These are phyloP conservation scores for Kodamaea fukazawae DNA, from an alignment of 805 yeast species.

Conservation along the genomic window DNA sequence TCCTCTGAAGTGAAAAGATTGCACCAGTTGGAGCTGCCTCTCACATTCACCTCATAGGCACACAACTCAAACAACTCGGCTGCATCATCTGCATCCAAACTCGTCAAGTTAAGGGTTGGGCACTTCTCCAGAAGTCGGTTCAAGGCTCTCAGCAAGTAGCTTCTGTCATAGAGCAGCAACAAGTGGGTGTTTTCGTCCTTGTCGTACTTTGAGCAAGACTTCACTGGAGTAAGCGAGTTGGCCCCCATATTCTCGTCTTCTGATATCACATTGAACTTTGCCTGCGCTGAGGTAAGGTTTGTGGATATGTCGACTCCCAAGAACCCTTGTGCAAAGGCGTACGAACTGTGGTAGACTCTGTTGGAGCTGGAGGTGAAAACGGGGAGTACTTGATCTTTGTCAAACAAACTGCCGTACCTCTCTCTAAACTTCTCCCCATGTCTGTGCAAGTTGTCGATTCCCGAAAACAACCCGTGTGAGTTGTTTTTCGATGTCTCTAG, in stretches of 20 bases:
- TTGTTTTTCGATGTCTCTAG: constrained; percentile 50
- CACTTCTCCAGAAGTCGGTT: constrained; percentile 49
- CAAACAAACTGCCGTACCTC: constrained; percentile 48
- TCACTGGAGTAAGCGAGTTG: constrained; percentile 30
- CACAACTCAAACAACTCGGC: constrained; percentile 56
- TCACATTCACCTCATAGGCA: constrained; percentile 71
- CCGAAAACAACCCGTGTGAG: constrained; percentile 47
- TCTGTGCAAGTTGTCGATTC: constrained; percentile 45
- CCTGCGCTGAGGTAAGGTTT: constrained; percentile 16
- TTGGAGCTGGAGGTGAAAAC: constrained; percentile 56
- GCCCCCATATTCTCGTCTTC: constrained; percentile 34
- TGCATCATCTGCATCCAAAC: constrained; percentile 53
- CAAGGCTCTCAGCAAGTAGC: constrained; percentile 53
- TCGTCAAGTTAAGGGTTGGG: constrained; percentile 39
- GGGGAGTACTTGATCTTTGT: constrained; percentile 36
- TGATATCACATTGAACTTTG: constrained; percentile 39
- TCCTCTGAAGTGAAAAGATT: constrained; percentile 66
- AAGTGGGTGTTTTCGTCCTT: constrained; percentile 12
- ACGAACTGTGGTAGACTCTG: constrained; percentile 55
- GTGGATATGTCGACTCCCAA: constrained; percentile 41
- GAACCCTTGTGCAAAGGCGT: constrained; percentile 59
- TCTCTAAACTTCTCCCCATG: constrained; percentile 51
- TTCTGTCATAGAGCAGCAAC: constrained; percentile 28
- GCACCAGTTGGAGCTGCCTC: constrained; percentile 67
- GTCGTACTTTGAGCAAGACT: constrained; percentile 20